These are phyloP conservation scores for Aspergillus sclerotioniger DNA, from an alignment of 495 filamentous ascomycete species.

Conservation along the genomic window DNA sequence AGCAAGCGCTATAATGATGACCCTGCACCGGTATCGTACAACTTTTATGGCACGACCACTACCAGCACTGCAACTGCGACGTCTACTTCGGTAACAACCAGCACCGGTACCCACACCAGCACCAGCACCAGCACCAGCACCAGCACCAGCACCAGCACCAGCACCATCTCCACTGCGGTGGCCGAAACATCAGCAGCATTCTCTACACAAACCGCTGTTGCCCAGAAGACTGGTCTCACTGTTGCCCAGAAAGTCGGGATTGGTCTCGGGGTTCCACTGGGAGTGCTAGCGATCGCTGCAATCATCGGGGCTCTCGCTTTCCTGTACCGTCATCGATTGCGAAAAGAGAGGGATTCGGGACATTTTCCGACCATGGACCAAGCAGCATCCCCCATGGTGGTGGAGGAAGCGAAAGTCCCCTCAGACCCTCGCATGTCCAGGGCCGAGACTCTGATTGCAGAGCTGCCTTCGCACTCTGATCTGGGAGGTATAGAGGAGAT, in stretches of 20 bases:
- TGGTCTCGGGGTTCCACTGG: slow-evolving; percentile 6
- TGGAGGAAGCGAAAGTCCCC: background rate
- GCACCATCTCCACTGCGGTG: background rate
- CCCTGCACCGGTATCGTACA: slow-evolving; percentile 16
- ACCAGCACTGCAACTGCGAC: background rate
- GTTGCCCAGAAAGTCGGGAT: background rate
- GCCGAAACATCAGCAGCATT: background rate
- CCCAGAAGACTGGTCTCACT: background rate
- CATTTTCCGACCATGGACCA: background rate
- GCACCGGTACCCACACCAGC: background rate
- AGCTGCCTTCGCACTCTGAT: background rate
- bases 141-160: background rate
- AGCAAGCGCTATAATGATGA: slow-evolving; percentile 13
- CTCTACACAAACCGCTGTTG: background rate
- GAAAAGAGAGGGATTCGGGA: background rate
- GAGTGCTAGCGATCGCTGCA: background rate
- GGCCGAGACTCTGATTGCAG: background rate
- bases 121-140: background rate
- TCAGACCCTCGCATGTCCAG: background rate
- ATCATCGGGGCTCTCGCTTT: background rate
- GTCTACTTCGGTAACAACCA: background rate
- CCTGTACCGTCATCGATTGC: background rate
- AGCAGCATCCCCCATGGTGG: background rate
- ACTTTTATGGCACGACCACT: slow-evolving; percentile 7
- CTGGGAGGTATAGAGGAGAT: background rate